Conservation (phyloP, 2,329 filamentous ascomycete genomes). For the Hymenoscyphus fructigenus region DNA sequence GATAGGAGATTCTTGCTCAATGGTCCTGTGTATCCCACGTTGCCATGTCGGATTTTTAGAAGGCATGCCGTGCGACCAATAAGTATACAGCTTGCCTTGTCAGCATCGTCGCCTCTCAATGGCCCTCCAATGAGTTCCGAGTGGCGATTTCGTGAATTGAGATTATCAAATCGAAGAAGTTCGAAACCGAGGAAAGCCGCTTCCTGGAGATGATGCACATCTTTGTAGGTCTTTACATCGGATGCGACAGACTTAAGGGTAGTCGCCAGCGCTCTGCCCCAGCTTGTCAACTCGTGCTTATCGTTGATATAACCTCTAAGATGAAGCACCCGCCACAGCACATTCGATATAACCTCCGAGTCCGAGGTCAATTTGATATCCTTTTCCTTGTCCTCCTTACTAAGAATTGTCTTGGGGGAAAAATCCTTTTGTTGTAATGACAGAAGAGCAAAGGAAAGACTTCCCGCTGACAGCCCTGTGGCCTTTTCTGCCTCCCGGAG, state of each 20-base stretch:
- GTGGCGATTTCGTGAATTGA: constrained; percentile 67
- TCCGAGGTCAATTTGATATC: constrained; percentile 53
- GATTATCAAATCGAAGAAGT: constrained; percentile 73
- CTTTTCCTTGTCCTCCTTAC: background rate
- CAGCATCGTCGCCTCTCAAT: constrained; percentile 61
- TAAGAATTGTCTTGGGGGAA: constrained; percentile 62
- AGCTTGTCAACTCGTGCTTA: constrained; percentile 75
- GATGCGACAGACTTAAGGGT: constrained; percentile 64
- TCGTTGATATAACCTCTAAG: constrained; percentile 81
- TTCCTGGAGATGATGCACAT: constrained; percentile 63
- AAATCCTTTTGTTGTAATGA: constrained; percentile 70
- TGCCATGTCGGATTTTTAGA: constrained; percentile 76
- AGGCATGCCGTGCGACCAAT: constrained; percentile 85
- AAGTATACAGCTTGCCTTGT: constrained; percentile 75
- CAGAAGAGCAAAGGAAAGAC: constrained; percentile 60
- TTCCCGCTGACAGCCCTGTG: constrained; percentile 43
- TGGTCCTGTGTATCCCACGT: constrained; percentile 90
- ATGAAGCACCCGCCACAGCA: constrained; percentile 86
- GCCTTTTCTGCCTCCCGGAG: constrained; percentile 45
- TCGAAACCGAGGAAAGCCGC: constrained; percentile 82
- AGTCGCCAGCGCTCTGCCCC: constrained; percentile 77
- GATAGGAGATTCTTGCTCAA: constrained; percentile 85
- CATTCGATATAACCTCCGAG: constrained; percentile 69
- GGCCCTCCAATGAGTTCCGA: constrained; percentile 55
- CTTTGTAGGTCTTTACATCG: constrained; percentile 42